Evolutionary conservation across 2,329 filamentous ascomycete genomes (phyloP), one percentile per base, ranked within the genome.

Genomic region (Ophiostoma triangulosporum): DNA sequence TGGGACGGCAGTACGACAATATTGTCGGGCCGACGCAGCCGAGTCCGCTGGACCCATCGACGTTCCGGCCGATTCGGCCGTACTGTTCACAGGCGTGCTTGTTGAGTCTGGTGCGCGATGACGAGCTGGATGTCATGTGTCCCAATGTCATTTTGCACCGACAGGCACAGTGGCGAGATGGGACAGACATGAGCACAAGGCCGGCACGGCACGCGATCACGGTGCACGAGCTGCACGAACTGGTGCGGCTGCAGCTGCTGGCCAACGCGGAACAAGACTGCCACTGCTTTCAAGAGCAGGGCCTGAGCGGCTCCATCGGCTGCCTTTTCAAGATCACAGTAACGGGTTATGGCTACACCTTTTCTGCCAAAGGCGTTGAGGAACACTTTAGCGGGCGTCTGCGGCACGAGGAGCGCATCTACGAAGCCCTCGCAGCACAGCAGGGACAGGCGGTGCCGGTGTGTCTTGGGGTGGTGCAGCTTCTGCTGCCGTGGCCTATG

Each of bases 71-170:
- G 4, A 43, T 43, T 12, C 38, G 20, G 20, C 38, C 38, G 3
- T 57, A 57, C 52, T 57, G 56, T 32, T 56, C 54, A 15, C 56
- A 57, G 31, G 53, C 54, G 26, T 57, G 56, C 29, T 43, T 57
- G 27, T 32, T 40, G 6, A 40, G 56, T 20, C 52, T 57, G 15
- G 43, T 40, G 11, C 29, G 49, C 20, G 53, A 52, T 26, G 40
- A 32, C 24, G 36, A 27, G n/a, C 29, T 54, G 17, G 52, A 57
- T 31, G 2, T 14, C 5, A 22, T 45, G 31, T 56, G 56, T 20
- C 56, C 56, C 27, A 57, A 57, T 24, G 11, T 24, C 17, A 33
- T 35, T 22, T 15, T 52, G 24, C 46, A 54, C 11, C 12, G 9
- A 2, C 11, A 33, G 31, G 31, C 31, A 14, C 31, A 12, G 11